Percentiles rank a stretch among this genome's conserved stretches.
These are phyloP conservation scores for Alectoria sarmentosa DNA, from an alignment of 495 filamentous ascomycete species.

Conservation along the genomic window DNA sequence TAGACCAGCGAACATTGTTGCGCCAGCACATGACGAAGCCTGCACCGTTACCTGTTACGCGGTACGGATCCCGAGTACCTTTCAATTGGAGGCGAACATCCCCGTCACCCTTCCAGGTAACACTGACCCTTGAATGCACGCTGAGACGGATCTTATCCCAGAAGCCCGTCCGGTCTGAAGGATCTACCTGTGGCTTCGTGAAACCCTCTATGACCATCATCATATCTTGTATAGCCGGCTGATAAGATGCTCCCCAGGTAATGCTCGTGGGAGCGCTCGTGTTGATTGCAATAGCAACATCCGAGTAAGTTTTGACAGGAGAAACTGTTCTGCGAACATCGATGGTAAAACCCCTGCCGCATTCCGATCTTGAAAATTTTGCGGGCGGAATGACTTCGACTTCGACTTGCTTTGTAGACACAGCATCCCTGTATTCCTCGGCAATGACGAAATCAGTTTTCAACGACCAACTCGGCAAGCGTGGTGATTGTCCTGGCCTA, in stretches of 20 bases:
- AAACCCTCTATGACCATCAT: constrained; percentile 99
- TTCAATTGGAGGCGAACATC: constrained; percentile 94
- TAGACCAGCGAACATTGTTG: constrained; percentile 78
- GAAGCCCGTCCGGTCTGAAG: constrained; percentile 89
- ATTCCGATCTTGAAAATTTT: constrained; percentile 38
- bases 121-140: constrained; percentile 85
- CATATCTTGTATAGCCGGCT: constrained; percentile 98
- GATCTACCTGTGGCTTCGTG: constrained; percentile 89
- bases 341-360: constrained; percentile 56
- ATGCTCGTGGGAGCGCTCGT: constrained; percentile 85
- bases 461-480: constrained; percentile 74
- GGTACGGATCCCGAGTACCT: constrained; percentile 87
- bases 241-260: constrained; percentile 95
- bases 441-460: constrained; percentile 94
- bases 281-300: constrained; percentile 85
- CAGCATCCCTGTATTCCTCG: constrained; percentile 75
- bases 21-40: constrained; percentile 98
- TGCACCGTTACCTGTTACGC: constrained; percentile 84
- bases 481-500: constrained; percentile 68
- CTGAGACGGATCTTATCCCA: constrained; percentile 98
- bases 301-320: constrained; percentile 94
- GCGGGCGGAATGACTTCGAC: constrained; percentile 79
- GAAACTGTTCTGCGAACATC: constrained; percentile 87
- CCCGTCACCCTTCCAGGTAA: constrained; percentile 89
- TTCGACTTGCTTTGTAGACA: constrained; percentile 70